Percentiles rank a stretch among this genome's conserved stretches.
These are phyloP conservation scores for Erodium texanum DNA, from an alignment of 441 rosid genomes.

Conservation along the genomic window DNA sequence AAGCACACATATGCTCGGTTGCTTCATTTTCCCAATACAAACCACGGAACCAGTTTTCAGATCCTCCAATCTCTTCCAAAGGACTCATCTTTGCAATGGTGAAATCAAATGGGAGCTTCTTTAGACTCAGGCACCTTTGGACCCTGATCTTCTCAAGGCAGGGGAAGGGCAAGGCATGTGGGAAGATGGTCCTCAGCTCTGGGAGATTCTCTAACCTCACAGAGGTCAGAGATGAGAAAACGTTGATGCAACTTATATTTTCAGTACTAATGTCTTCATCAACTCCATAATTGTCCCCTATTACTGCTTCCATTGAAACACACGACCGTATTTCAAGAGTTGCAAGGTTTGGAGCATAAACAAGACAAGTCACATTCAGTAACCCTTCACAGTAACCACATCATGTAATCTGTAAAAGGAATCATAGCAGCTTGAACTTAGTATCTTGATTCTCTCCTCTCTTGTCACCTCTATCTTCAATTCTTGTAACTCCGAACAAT, in stretches of 20 bases:
- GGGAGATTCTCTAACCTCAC: neutral
- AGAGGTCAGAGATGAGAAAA: neutral
- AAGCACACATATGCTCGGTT: neutral
- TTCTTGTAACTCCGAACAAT: neutral
- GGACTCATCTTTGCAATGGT: neutral
- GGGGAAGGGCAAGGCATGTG: constrained; percentile 7
- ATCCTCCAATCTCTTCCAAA: neutral
- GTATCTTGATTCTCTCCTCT: neutral
- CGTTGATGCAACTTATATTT: no score
- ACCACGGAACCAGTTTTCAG: neutral
- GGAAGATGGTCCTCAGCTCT: constrained; percentile 1
- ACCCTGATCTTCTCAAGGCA: constrained; percentile 4
- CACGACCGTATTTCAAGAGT: neutral
- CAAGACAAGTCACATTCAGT: constrained; percentile 1
- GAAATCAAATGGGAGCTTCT: no score
- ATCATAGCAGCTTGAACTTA: neutral
- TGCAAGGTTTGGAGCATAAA: neutral
- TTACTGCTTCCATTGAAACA: neutral
- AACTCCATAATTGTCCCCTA: constrained; percentile 2
- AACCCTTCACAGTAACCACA: neutral
- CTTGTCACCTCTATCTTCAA: neutral
- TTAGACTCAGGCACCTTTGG: neutral
- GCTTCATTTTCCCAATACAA: neutral
- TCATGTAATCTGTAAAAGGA: neutral
- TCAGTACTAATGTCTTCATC: neutral